A percentile compares a stretch with the other conserved stretches of the same genome.
These are phyloP conservation scores for Antitrichia curtipendula DNA, from an alignment of 225 moss, liverwort and hornwort species.

Conservation along the genomic window DNA sequence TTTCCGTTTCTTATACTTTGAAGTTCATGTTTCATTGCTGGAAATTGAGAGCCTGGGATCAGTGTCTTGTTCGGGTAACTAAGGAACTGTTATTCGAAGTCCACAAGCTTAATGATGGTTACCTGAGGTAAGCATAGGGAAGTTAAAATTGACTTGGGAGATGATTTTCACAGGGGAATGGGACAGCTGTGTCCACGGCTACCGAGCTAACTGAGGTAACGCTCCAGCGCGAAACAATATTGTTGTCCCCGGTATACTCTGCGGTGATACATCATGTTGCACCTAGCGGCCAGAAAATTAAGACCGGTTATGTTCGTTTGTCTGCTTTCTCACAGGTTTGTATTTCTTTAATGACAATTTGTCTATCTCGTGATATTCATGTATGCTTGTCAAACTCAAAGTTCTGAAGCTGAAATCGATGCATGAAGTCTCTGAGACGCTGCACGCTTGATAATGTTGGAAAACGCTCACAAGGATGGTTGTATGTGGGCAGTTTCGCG, in stretches of 20 bases:
- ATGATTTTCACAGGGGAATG: neutral
- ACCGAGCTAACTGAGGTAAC: conserved; percentile 49
- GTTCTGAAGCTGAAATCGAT: neutral
- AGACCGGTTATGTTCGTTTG: conserved; percentile 93
- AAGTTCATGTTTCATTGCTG: neutral
- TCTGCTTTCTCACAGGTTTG: conserved; percentile 88
- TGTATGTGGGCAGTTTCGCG: neutral
- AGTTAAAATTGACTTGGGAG: neutral
- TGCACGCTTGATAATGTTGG: neutral
- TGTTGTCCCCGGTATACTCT: conserved; percentile 79
- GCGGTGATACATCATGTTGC: conserved; percentile 69
- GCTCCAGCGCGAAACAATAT: conserved; percentile 74
- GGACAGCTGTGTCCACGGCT: neutral
- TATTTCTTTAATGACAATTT: neutral
- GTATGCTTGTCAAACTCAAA: neutral
- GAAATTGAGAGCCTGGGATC: neutral
- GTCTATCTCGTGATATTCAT: neutral
- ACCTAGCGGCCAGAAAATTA: conserved; percentile 45
- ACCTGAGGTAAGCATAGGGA: neutral
- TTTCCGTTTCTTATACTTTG: neutral
- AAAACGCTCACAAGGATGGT: neutral
- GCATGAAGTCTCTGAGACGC: neutral
- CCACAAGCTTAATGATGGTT: neutral
- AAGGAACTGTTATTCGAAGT: neutral
- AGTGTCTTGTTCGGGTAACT: neutral